Evolutionary conservation across 2,329 filamentous ascomycete genomes (phyloP).

Genomic region (Chaetomiaceae sp.): DNA sequence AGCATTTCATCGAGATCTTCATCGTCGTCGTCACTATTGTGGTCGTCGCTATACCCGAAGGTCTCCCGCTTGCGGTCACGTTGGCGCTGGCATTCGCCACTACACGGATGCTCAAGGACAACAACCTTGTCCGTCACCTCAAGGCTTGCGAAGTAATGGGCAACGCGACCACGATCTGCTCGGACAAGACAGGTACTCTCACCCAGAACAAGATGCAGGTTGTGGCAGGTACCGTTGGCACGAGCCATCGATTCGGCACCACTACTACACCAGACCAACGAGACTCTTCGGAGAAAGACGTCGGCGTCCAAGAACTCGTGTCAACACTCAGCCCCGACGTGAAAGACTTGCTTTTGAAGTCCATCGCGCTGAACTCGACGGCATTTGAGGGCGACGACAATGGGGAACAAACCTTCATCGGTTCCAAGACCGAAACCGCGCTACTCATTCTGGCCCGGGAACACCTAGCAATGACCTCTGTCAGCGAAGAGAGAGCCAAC

Average conservation of each 20-base stretch:
- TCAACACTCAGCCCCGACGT: slow-evolving; percentile 43
- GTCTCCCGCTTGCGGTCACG: slow-evolving; percentile 72
- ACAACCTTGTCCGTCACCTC: slow-evolving; percentile 71
- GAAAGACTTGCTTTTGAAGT: slow-evolving; percentile 54
- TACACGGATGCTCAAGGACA: slow-evolving; percentile 71
- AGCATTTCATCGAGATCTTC: slow-evolving; percentile 70
- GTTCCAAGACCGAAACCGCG: slow-evolving; percentile 74
- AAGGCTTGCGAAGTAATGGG: slow-evolving; percentile 80
- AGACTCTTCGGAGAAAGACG: slow-evolving; percentile 33
- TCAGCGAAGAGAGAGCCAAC: slow-evolving; percentile 60
- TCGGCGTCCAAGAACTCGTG: slow-evolving; percentile 44
- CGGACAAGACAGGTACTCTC: slow-evolving; percentile 63
- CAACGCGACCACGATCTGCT: slow-evolving; percentile 68
- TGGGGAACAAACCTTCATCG: slow-evolving; percentile 62
- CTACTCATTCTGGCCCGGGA: slow-evolving; percentile 65
- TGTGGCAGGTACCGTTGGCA: slow-evolving; percentile 57
- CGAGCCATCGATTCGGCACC: slow-evolving; percentile 51
- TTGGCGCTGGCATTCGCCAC: slow-evolving; percentile 73
- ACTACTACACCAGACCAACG: slow-evolving; percentile 26
- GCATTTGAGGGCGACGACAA: slow-evolving; percentile 73
- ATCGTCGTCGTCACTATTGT: slow-evolving; percentile 77
- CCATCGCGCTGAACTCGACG: slow-evolving; percentile 64
- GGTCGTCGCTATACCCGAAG: slow-evolving; percentile 75
- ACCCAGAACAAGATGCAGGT: slow-evolving; percentile 68
- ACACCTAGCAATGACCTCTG: slow-evolving; percentile 61